Evolutionary conservation across 345 rosid species (phyloP).

Genomic region (Lepidium sativum): DNA sequence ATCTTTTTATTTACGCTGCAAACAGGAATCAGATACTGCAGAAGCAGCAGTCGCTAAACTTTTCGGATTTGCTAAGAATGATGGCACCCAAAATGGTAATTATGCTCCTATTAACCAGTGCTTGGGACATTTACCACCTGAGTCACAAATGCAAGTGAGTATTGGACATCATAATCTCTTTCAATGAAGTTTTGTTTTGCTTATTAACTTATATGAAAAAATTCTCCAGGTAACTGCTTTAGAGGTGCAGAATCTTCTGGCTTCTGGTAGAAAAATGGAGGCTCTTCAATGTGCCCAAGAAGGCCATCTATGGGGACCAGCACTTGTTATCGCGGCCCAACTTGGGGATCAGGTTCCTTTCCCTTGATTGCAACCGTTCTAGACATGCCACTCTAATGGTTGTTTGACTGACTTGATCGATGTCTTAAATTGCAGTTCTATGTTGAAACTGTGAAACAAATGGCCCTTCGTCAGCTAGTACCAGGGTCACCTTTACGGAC

Average conservation of each 20-base stretch:
- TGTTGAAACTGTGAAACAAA: conserved; percentile 83
- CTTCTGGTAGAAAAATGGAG: conserved; percentile 85
- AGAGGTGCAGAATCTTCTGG: conserved; percentile 90
- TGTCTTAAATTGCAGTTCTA: conserved; percentile 54
- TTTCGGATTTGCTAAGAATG: conserved; percentile 74
- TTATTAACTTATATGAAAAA: conserved; percentile 1
- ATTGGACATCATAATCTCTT: background rate
- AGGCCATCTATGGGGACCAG: conserved; percentile 99
- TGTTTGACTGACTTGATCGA: conserved; percentile 13
- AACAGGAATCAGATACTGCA: conserved; percentile 75
- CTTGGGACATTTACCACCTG: conserved; percentile 78
- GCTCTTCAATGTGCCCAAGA: conserved; percentile 81
- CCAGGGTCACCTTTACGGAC: conserved; percentile 97
- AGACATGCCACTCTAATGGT: background rate
- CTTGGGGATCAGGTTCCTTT: conserved; percentile 86
- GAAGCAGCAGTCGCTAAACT: conserved; percentile 94
- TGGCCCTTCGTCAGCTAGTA: conserved; percentile 87
- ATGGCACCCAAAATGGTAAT: conserved; percentile 36
- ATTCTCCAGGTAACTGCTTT: conserved; percentile 65
- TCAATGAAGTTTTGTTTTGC: background rate
- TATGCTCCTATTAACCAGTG: conserved; percentile 55
- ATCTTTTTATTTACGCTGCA: conserved; percentile 1
- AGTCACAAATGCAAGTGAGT: conserved; percentile 76
- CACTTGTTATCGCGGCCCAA: conserved; percentile 90
- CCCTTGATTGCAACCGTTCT: background rate